Percentiles rank a stretch among this genome's conserved stretches.
Conservation (phyloP, 202 grass and related monocot genomes). For the Setaria viridis region DNA sequence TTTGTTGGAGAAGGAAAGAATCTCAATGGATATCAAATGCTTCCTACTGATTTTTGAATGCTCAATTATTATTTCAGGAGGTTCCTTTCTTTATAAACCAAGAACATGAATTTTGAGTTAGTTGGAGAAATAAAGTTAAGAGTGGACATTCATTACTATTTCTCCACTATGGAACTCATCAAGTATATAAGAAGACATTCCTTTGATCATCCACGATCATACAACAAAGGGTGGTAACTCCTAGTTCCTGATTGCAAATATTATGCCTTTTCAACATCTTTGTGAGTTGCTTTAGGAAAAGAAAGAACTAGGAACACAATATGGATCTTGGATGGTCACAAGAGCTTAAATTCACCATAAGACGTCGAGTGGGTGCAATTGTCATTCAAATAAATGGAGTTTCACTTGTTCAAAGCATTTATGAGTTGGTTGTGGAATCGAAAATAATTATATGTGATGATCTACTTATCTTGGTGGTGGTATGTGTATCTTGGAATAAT, state of each 20-base stretch:
- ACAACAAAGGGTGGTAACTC: no score
- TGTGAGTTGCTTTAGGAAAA: no score
- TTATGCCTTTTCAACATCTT: no score
- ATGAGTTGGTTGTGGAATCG: no score
- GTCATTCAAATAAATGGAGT: neutral
- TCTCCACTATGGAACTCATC: no score
- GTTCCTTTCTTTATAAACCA: neutral
- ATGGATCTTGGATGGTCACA: neutral
- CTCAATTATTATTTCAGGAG: neutral
- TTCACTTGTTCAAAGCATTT: neutral
- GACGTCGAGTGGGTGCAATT: neutral
- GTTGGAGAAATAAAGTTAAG: no score
- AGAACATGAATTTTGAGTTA: neutral
- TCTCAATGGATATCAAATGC: neutral
- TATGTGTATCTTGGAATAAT: neutral
- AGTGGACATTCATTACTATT: no score
- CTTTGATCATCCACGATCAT: no score
- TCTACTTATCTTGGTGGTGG: neutral
- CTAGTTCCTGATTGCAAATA: no score
- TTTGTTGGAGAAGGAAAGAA: neutral
- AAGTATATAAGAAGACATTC: no score
- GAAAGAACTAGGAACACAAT: no score
- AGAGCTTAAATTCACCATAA: neutral
- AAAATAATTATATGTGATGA: neutral
- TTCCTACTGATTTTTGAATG: neutral